phyloP scores from a whole-genome alignment of 352 stramenopile genomes.

The Thalassiosira livingstoniorum region DNA sequence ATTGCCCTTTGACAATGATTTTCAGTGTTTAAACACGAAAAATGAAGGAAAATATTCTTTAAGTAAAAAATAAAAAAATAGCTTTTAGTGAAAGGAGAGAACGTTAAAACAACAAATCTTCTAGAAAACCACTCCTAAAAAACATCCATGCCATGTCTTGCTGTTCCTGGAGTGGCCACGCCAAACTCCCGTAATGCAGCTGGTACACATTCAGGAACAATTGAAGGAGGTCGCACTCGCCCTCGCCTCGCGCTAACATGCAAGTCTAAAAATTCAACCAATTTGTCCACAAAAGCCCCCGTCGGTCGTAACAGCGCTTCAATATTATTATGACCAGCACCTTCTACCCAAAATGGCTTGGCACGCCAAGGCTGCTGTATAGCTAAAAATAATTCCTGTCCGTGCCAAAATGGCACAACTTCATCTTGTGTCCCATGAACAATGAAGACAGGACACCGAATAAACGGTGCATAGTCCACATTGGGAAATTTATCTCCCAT shows the following conservation, averaged over 20 bases:
- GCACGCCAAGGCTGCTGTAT: constrained; percentile 92
- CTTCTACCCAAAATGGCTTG: constrained; percentile 97
- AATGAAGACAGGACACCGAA: constrained; percentile 95
- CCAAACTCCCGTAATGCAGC: constrained; percentile 69
- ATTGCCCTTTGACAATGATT: neutral
- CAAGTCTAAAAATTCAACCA: constrained; percentile 84
- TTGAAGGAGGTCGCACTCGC: constrained; percentile 54
- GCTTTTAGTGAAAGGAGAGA: neutral
- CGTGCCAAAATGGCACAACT: constrained; percentile 98
- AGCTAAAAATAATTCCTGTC: constrained; percentile 92
- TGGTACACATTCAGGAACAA: constrained; percentile 80
- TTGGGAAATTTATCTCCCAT: constrained; percentile 98
- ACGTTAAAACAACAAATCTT: neutral
- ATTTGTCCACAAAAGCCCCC: constrained; percentile 82
- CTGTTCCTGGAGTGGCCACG: constrained; percentile 19
- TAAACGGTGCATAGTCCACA: constrained; percentile 89
- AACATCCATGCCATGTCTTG: constrained; percentile 4
- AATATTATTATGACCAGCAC: constrained; percentile 98
- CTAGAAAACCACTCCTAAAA: neutral
- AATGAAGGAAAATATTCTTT: neutral
- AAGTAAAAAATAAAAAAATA: neutral
- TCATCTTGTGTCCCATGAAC: constrained; percentile 98
- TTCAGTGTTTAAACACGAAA: constrained; percentile 10
- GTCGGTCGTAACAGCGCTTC: constrained; percentile 92
- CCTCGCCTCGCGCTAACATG: constrained; percentile 77